Evolutionary conservation across 805 yeast genomes (phyloP).

Genomic region (Wickerhamomyces mucosus): DNA sequence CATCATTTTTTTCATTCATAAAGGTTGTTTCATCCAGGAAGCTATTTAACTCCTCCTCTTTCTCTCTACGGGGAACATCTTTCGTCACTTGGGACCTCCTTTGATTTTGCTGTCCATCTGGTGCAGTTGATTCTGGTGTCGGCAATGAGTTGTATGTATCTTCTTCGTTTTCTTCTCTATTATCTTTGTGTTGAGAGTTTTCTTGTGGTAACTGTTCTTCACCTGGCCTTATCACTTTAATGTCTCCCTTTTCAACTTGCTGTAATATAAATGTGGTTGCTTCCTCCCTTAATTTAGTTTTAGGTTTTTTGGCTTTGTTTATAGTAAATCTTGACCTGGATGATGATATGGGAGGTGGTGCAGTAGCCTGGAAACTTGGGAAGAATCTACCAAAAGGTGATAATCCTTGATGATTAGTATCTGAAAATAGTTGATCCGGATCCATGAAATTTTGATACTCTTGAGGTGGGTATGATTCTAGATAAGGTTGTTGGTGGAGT

Average conservation of each 20-base stretch:
- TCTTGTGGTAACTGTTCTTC: not conserved
- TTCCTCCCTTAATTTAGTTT: not conserved
- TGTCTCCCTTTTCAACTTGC: not conserved
- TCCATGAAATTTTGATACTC: no score
- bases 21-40: no score
- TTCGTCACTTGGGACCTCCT: no score
- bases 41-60: no score
- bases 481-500: conserved; percentile 3
- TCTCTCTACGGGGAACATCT: no score
- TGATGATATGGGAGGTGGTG: conserved; percentile 7
- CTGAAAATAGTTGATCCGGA: not conserved
- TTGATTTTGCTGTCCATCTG: conserved; percentile 5
- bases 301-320: conserved; percentile 1
- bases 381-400: conserved; percentile 19
- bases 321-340: conserved; percentile 4
- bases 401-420: not conserved
- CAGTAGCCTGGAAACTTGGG: conserved; percentile 21
- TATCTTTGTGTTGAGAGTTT: not conserved
- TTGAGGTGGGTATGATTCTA: no score
- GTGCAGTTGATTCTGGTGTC: conserved; percentile 19
- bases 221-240: not conserved
- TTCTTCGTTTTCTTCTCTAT: conserved; percentile 1
- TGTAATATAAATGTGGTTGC: not conserved
- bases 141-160: conserved; percentile 15
- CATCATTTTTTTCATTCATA: no score